These are phyloP conservation scores for Starmerella stellata DNA, from an alignment of 805 yeast species.

Conservation along the genomic window DNA sequence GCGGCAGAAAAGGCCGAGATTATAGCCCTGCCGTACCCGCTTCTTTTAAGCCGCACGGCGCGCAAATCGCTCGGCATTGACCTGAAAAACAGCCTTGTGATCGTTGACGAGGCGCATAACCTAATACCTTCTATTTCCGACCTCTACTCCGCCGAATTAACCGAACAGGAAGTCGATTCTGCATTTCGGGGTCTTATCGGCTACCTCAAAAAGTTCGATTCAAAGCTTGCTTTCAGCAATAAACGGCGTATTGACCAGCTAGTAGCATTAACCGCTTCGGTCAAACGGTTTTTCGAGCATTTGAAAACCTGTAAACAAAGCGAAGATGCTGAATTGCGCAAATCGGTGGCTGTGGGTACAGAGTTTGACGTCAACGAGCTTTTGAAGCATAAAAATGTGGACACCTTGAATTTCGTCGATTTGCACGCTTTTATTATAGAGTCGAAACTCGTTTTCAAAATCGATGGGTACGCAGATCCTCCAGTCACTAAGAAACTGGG, in stretches of 20 bases:
- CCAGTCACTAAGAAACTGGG: not conserved
- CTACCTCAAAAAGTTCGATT: conserved; percentile 45
- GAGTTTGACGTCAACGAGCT: conserved; percentile 36
- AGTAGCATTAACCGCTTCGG: conserved; percentile 34
- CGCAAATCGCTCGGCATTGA: conserved; percentile 43
- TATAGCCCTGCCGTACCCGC: conserved; percentile 70
- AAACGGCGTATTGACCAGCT: conserved; percentile 50
- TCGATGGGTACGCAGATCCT: conserved; percentile 43
- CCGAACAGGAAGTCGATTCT: conserved; percentile 30
- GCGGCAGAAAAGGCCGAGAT: conserved; percentile 48
- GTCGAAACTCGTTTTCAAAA: conserved; percentile 67
- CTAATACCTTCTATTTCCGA: conserved; percentile 57
- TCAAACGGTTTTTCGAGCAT: conserved; percentile 32
- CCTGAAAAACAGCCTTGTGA: conserved; percentile 45
- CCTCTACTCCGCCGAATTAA: conserved; percentile 44
- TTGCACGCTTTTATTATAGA: conserved; percentile 43
- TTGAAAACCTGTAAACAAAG: conserved; percentile 1
- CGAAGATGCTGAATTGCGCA: conserved; percentile 15
- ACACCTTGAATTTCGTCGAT: conserved; percentile 49
- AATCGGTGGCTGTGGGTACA: conserved; percentile 32
- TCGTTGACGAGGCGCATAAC: conserved; percentile 89
- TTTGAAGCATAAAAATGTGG: conserved; percentile 44
- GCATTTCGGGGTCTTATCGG: conserved; percentile 33
- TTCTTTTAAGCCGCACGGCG: conserved; percentile 43
- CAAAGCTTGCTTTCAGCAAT: conserved; percentile 51